Evolutionary conservation across 495 filamentous ascomycete genomes (phyloP), one percentile per base, ranked within the genome.

Genomic region (Penicillium soppii): DNA sequence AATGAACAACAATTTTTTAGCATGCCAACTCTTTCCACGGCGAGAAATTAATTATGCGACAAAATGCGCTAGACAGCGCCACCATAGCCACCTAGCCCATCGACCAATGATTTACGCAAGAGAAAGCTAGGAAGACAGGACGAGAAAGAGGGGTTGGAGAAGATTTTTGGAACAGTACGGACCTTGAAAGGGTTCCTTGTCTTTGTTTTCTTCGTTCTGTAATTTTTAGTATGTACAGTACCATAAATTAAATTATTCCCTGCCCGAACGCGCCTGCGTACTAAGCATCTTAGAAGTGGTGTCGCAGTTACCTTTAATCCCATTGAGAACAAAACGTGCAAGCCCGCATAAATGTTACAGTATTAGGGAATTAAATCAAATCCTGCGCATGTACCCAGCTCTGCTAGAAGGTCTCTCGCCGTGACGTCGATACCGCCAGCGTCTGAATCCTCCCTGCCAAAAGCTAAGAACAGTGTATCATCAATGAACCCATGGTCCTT

Each of bases 401-500:
- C 72, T 35, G 29, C 50, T 32, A 81, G 36, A 43, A 83, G 44
- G 48, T 81, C 80, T 5, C 67, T 57, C 0, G 75, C 78, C 10
- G 57, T 13, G 3, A 81, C 64, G 52, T 79, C 77, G 16, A 81
- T 75, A 0, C 66, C 74, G 0, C 57, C 77, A 3, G 69, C 57
- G 1, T 52, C 41, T 12, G 51, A 52, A 53, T 82, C 79, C 54
- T 82, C 79, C 23, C 75, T 67, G 1, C 79, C 76, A 52, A 81
- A 81, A 1, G 56, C 65, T 1, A 82, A 36, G 23, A 83, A 66
- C 3, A 81, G 10, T 1, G 71, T 66, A 48, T 82, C 78, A 51
- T 83, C 79, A 1, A 72, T 26, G 43, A 71, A 74, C 5, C 76
- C 78, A 49, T 79, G 72, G 54, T 80, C 78, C 40, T 61, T 76